Evolutionary conservation across 2,329 filamentous ascomycete genomes (phyloP).

Genomic region (Trichoderma semiorbis): DNA sequence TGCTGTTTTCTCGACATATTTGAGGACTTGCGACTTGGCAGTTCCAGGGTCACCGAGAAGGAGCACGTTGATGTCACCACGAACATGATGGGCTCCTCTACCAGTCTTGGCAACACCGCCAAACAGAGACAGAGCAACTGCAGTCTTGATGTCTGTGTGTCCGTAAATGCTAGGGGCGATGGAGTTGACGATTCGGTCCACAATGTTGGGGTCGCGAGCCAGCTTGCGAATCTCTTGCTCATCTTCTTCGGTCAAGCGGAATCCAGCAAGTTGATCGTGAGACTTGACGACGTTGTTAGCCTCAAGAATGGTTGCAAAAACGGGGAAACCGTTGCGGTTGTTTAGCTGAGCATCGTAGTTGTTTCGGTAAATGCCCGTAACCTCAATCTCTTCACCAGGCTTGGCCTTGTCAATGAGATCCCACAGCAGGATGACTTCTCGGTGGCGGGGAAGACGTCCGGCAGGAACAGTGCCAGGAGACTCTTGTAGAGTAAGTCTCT

Average conservation of each 20-base stretch:
- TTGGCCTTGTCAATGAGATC: slow-evolving; percentile 96
- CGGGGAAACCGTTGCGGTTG: slow-evolving; percentile 97
- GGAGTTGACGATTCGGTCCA: slow-evolving; percentile 88
- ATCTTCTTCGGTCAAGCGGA: slow-evolving; percentile 91
- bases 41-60: slow-evolving; percentile 96
- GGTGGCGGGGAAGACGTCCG: slow-evolving; percentile 85
- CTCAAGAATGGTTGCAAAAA: slow-evolving; percentile 95
- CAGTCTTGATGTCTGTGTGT: slow-evolving; percentile 95
- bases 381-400: slow-evolving; percentile 94
- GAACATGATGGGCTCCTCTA: slow-evolving; percentile 83
- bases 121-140: slow-evolving; percentile 88
- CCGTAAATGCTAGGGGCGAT: slow-evolving; percentile 98
- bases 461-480: slow-evolving; percentile 96
- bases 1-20: slow-evolving; percentile 96
- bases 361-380: slow-evolving; percentile 95
- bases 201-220: slow-evolving; percentile 83
- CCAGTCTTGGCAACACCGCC: slow-evolving; percentile 90
- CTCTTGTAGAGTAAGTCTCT: slow-evolving; percentile 95
- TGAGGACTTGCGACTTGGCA: slow-evolving; percentile 94
- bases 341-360: slow-evolving; percentile 97
- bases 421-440: slow-evolving; percentile 93
- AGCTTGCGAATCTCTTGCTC: slow-evolving; percentile 85
- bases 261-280: slow-evolving; percentile 95
- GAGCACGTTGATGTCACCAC: slow-evolving; percentile 96
- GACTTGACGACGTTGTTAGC: slow-evolving; percentile 97